Conservation (phyloP, 371 early-diverging fungal genomes). For the Cokeromyces recurvatus region DNA sequence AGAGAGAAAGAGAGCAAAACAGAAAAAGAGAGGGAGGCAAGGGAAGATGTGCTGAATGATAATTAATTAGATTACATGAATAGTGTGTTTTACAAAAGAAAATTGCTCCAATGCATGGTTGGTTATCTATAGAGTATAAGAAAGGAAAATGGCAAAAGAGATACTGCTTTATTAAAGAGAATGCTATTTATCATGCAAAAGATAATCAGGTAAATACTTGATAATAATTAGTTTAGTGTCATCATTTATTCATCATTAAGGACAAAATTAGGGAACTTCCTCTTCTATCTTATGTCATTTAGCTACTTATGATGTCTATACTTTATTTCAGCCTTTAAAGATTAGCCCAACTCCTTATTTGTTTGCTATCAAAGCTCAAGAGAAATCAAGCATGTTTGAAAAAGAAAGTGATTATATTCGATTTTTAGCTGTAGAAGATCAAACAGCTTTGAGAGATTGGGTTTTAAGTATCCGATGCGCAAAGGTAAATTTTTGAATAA, state of each 20-base stretch:
- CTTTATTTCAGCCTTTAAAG: slow-evolving; percentile 47
- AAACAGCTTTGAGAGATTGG: slow-evolving; percentile 79
- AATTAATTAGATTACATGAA: background rate
- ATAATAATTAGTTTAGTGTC: no score
- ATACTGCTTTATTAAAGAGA: slow-evolving; percentile 61
- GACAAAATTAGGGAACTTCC: slow-evolving; percentile 7
- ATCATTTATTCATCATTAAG: no score
- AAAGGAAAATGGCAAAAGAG: slow-evolving; percentile 77
- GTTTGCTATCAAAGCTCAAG: slow-evolving; percentile 82
- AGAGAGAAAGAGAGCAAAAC: no score
- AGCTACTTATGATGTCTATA: slow-evolving; percentile 77
- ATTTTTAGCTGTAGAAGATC: slow-evolving; percentile 70
- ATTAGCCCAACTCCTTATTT: slow-evolving; percentile 74
- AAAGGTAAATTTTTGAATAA: slow-evolving; percentile 54
- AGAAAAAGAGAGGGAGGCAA: no score
- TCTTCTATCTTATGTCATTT: slow-evolving; percentile 61
- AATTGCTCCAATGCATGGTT: slow-evolving; percentile 56
- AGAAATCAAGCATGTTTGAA: slow-evolving; percentile 72
- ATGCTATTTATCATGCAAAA: slow-evolving; percentile 66
- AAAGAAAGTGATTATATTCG: slow-evolving; percentile 81
- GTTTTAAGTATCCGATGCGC: slow-evolving; percentile 73
- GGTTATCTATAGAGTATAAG: slow-evolving; percentile 64
- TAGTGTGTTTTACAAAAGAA: slow-evolving; percentile 33
- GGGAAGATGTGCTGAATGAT: no score
- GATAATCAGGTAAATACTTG: slow-evolving; percentile 67